Evolutionary conservation across 1,284 basidiomycete genomes (phyloP), one percentile per base, ranked within the genome.

Genomic region (Phenoliferia sp.): DNA sequence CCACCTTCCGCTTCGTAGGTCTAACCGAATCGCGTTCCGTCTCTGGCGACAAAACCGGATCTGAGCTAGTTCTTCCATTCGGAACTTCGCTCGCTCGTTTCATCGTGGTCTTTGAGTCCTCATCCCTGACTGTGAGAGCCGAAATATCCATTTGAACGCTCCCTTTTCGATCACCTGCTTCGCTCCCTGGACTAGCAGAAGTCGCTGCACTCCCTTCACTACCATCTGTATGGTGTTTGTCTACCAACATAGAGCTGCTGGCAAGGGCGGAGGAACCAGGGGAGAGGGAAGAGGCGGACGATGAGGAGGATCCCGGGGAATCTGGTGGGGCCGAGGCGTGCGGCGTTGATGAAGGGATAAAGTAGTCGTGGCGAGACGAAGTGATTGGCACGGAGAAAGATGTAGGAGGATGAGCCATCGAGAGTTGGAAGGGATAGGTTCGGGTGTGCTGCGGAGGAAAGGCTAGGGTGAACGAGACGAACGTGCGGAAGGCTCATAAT

Each of bases 191-290:
- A 54, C 66, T 66, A 17, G 65, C 61, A 2, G 65, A 64, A n/a
- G 62, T 71, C 9, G 67, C 66, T 3, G 60, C 16, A 26, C 67
- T 70, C 15, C 61, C 63, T 44, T 64, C 61, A 12, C 66, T 67
- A 2, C 61, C 65, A 10, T 61, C 12, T 10, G 3, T 34, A 50
- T 19, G n/a, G 15, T 28, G 35, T 28, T 36, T 39, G 39, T 29
- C 28, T 44, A 29, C 52, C 5, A 48, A 32, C 10, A n/a, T n/a
- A 19, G 63, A 52, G 31, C 50, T 58, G 5, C 54, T 50, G 2
- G 64, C 54, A 15, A 61, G 54, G 15, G 64, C 60, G 44, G 32
- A 66, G 17, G 65, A 66, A 10, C 61, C 33, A 5, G 65, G 61
- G 26, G 64, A 66, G 56, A 59, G 60, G 60, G 60, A 62, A 2